These are phyloP conservation scores for Mycena polygramma DNA, from an alignment of 768 basidiomycete species.

Conservation along the genomic window DNA sequence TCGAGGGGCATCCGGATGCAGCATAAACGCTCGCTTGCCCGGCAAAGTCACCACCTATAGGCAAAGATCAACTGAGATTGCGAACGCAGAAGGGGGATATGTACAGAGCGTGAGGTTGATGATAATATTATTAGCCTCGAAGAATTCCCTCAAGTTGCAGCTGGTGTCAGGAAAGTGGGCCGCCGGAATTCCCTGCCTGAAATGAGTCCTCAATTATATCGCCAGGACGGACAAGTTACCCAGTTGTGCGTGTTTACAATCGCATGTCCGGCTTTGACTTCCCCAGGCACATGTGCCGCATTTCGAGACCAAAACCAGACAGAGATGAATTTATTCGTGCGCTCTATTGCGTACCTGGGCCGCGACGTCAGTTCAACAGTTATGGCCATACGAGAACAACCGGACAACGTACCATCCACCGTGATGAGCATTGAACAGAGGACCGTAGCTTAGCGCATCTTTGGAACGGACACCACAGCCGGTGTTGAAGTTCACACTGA, in stretches of 20 bases:
- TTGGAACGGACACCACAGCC: conserved; percentile 62
- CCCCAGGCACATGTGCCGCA: conserved; percentile 58
- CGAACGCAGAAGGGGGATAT: background rate
- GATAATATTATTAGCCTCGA: conserved; percentile 71
- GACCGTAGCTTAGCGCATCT: conserved; percentile 63
- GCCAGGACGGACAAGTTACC: conserved; percentile 51
- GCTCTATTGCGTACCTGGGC: conserved; percentile 70
- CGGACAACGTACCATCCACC: conserved; percentile 67
- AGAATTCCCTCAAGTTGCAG: conserved; percentile 70
- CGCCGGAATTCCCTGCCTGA: background rate
- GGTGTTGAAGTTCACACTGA: conserved; percentile 44
- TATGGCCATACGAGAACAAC: background rate
- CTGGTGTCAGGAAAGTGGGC: conserved; percentile 71
- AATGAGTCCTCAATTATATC: background rate
- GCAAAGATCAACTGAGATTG: too few species aligned
- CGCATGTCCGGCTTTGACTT: conserved; percentile 55
- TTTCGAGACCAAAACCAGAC: conserved; percentile 82
- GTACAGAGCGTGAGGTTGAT: conserved; percentile 67
- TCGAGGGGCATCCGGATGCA: conserved; percentile 65
- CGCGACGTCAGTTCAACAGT: background rate
- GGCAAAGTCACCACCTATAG: conserved; percentile 69
- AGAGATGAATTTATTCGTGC: conserved; percentile 66
- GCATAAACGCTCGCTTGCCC: conserved; percentile 57
- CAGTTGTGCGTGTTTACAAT: conserved; percentile 63
- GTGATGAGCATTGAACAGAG: conserved; percentile 66